phyloP scores from a whole-genome alignment of 768 basidiomycete species.

The Trametopsis cervina region DNA sequence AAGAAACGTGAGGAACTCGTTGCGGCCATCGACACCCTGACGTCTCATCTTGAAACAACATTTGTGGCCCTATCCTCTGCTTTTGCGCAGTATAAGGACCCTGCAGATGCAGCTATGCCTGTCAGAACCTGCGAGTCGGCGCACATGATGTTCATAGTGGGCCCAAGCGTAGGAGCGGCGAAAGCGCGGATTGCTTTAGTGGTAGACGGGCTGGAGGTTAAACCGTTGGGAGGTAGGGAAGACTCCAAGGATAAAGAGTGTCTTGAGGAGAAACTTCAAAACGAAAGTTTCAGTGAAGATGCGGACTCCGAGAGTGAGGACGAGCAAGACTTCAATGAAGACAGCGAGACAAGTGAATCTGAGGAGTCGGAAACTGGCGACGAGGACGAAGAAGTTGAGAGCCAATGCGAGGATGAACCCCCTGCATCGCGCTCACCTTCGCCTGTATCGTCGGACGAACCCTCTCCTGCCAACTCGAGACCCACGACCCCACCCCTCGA shows the following conservation, averaged over 20 bases:
- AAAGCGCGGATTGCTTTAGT: slow-evolving; percentile 55
- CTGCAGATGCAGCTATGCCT: neutral
- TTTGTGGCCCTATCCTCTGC: slow-evolving; percentile 69
- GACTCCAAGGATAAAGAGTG: slow-evolving; percentile 3
- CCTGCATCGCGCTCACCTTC: slow-evolving; percentile 25
- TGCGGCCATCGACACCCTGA: slow-evolving; percentile 59
- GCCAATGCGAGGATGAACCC: slow-evolving; percentile 17
- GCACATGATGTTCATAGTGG: slow-evolving; percentile 58
- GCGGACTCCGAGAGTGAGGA: slow-evolving; percentile 1
- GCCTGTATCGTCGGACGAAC: slow-evolving; percentile 17
- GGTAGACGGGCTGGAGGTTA: slow-evolving; percentile 57
- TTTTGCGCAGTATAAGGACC: slow-evolving; percentile 30
- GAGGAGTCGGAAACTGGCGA: slow-evolving; percentile 9
- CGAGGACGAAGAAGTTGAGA: slow-evolving; percentile 13
- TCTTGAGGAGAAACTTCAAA: neutral
- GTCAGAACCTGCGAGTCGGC: slow-evolving; percentile 22
- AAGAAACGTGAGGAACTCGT: slow-evolving; percentile 61
- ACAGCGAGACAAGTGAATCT: slow-evolving; percentile 10
- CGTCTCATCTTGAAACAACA: slow-evolving; percentile 69
- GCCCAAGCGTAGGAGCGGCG: slow-evolving; percentile 55
- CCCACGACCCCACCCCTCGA: neutral
- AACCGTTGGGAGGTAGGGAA: slow-evolving; percentile 21
- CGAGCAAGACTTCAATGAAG: slow-evolving; percentile 9
- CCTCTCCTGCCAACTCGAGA: slow-evolving; percentile 4
- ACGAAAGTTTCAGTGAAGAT: neutral